A percentile compares a stretch with the other conserved stretches of the same genome.
Conservation (phyloP, 805 yeast species). For the Schwanniomyces sp. region DNA sequence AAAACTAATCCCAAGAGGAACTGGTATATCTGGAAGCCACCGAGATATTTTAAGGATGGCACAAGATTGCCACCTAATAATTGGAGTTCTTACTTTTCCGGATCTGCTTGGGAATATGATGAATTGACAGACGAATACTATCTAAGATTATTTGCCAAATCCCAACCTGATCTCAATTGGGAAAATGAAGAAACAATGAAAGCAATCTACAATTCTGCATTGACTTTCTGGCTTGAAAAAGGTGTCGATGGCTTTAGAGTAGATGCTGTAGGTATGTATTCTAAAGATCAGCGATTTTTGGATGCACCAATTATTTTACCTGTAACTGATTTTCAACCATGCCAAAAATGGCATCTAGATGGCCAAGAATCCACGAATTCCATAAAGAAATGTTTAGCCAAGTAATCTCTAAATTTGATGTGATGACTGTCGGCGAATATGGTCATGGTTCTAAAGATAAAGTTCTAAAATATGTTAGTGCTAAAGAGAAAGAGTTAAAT, state of each 20-base stretch:
- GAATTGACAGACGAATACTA: slow-evolving; percentile 55
- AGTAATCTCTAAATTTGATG: slow-evolving; percentile 46
- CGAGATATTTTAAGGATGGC: slow-evolving; percentile 46
- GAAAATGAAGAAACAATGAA: slow-evolving; percentile 42
- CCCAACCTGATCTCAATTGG: slow-evolving; percentile 66
- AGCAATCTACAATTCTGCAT: slow-evolving; percentile 46
- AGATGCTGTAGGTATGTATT: slow-evolving; percentile 54
- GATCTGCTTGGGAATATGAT: slow-evolving; percentile 59
- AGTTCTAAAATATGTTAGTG: slow-evolving; percentile 43
- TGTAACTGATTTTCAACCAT: slow-evolving; percentile 40
- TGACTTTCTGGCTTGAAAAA: slow-evolving; percentile 53
- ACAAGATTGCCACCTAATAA: slow-evolving; percentile 56
- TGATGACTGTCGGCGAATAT: slow-evolving; percentile 59
- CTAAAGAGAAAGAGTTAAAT: slow-evolving; percentile 34
- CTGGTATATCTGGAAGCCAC: slow-evolving; percentile 61
- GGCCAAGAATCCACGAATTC: slow-evolving; percentile 60
- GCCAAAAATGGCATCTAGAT: slow-evolving; percentile 22
- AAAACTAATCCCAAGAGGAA: slow-evolving; percentile 55
- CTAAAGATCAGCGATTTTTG: slow-evolving; percentile 44
- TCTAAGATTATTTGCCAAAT: slow-evolving; percentile 49
- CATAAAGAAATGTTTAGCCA: slow-evolving; percentile 49
- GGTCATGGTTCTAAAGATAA: slow-evolving; percentile 43
- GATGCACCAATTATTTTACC: slow-evolving; percentile 51
- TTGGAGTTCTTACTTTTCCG: slow-evolving; percentile 54
- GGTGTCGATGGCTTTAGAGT: slow-evolving; percentile 63